Evolutionary conservation across 345 rosid genomes (phyloP), one percentile per base, ranked within the genome.

Genomic region (Psidium guajava): DNA sequence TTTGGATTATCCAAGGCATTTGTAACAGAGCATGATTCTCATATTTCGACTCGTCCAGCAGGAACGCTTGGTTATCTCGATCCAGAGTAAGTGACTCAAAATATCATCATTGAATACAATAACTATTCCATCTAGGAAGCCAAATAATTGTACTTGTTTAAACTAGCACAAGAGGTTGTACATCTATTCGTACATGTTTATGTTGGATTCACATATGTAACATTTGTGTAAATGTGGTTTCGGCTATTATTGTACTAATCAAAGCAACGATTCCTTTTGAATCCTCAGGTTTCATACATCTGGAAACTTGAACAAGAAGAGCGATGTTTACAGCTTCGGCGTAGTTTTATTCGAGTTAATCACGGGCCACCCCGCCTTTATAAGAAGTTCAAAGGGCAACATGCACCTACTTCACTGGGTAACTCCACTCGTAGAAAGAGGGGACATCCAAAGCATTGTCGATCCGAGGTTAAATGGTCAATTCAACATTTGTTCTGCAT

Each of bases 291-390:
- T 59, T 61, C 58, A 84, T 11, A n/a, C 57, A 56, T 80, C 80
- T 15, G 84, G 86, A 85, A 85, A 53, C 87, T 87, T 57, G 16
- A 87, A 51, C 5, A 83, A 89, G 92, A 91, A 90, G 87, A 93
- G 94, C 25, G 95, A 93, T 56, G 92, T 93, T 7, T 93, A 89
- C 87, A 88, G 93, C 49, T 93, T 92, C 27, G 92, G 94, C n/a
- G 64, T 93, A 25, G 88, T 93, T 61, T 87, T 93, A 36, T 55
- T 93, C 8, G 92, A 93, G 89, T 49, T 93, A 64, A 88, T 93
- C 54, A 93, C 94, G 1, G 92, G 94, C 5, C 54, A n/a, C 85
- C 86, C 90, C 7, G 91, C 90, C 11, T 77, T 92, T 8, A 86
- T 89, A 82, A 87, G 86, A 84, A 88, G 88, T 20, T 80, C 85